These are phyloP conservation scores for Hanseniaspora clermontiae DNA, from an alignment of 805 yeast species.

Conservation along the genomic window DNA sequence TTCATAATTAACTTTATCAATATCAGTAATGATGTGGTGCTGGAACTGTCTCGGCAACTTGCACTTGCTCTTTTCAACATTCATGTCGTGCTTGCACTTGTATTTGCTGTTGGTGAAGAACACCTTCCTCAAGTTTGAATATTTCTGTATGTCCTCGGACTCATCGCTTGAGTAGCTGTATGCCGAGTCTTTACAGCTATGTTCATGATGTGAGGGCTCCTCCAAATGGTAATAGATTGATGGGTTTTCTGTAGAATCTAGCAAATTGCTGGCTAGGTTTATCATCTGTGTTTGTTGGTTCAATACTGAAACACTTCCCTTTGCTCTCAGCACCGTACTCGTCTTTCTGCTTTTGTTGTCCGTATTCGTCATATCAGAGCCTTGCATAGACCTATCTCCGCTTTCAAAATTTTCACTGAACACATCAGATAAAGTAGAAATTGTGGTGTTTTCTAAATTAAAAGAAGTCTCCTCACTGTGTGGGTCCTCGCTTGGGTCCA, in stretches of 20 bases:
- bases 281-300: not conserved
- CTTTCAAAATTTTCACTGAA: not conserved
- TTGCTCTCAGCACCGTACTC: not conserved
- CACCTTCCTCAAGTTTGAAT: not conserved
- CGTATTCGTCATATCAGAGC: not conserved
- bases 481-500: not conserved
- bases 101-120: slow-evolving; percentile 4
- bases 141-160: not conserved
- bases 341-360: not conserved
- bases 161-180: not conserved
- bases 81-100: slow-evolving; percentile 8
- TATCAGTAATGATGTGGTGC: slow-evolving; percentile 18
- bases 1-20: slow-evolving; percentile 14
- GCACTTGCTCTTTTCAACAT: slow-evolving; percentile 1
- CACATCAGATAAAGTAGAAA: not conserved
- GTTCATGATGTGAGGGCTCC: not conserved
- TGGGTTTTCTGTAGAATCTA: not conserved
- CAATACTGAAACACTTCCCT: not conserved
- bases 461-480: not conserved
- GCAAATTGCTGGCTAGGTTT: not conserved
- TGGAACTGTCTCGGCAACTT: slow-evolving; percentile 18
- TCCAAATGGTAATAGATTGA: not conserved
- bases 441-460: not conserved
- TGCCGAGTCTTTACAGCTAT: not conserved
- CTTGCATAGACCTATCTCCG: not conserved